Base-by-base conservation (phyloP, 257 asterid genomes). In the Nemophila menziesii region DNA sequence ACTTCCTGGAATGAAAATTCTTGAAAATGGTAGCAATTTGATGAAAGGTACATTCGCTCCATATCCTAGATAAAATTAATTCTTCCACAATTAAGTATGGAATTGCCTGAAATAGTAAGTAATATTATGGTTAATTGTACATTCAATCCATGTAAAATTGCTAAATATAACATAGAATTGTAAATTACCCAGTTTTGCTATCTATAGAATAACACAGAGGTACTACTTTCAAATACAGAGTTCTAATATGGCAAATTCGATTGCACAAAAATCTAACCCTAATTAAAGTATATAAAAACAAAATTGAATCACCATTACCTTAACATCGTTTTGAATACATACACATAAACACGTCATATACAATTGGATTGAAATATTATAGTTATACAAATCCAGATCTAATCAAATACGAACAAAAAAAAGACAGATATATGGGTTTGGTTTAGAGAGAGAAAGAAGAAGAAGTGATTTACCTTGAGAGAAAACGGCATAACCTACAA, bases 1-100 rank as follows among this genome's bases (percentile, higher is more conserved):
- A 78, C 84, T 84, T 90, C 82, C 56, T 74, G 90, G 76, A 85
- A 81, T 58, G 87, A 70, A 45, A 77, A 75, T 54, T 53, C 72
- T 58, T 66, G 75, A 44, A 58, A 74, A 63, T 65, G 76, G 74
- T 59, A 58, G 77, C 74, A 73, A 69, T 71, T 70, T 63, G 93
- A 77, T 82, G 82, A 77, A 54, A 70, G 70, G 78, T 76, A 58
- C 57, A 73, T 66, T 71, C 77, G 81, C 75, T 81, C 98, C 98
- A 90, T 90, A 76, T 77, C 86, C 78, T 70, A 81, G 62, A 62
- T 57, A 67, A 56, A 64, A 54, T 43, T 51, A 78, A 63, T 47
- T 60, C 60, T 60, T 70, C 59, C 62, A 56, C 63, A 62, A 59
- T 29, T 55, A 50, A 63, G 76, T 70, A 61, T 43, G 48, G 52